phyloP scores from a whole-genome alignment of 495 filamentous ascomycete genomes.

The Hypoxylon cercidicola region DNA sequence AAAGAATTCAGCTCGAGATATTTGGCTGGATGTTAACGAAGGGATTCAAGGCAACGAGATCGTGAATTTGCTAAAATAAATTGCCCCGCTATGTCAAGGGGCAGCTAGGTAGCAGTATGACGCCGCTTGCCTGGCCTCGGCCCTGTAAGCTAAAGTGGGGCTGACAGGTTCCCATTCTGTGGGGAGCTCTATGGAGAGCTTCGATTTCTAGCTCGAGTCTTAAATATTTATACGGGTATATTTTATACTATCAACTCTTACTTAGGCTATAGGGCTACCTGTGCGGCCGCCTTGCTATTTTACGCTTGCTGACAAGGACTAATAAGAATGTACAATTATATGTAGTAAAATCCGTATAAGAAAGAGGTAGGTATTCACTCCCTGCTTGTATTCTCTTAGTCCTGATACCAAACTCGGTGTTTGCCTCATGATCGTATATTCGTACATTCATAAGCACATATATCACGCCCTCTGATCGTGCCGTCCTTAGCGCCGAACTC shows the following conservation, averaged over 20 bases:
- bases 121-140: conserved; percentile 12
- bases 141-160: conserved; percentile 17
- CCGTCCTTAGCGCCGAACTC: conserved; percentile 16
- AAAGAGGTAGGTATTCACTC: no score
- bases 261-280: no score
- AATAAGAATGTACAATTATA: not conserved
- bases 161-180: not conserved
- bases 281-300: not conserved
- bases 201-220: no score
- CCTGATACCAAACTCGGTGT: not conserved
- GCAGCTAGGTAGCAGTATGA: conserved; percentile 35
- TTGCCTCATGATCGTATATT: not conserved
- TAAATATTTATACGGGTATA: no score
- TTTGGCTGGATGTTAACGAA: not conserved
- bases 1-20: no score
- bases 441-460: conserved; percentile 6
- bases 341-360: no score
- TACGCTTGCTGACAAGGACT: not conserved
- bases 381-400: not conserved
- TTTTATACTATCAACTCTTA: no score
- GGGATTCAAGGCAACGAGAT: no score
- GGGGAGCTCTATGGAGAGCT: no score
- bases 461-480: not conserved
- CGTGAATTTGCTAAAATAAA: conserved; percentile 2
- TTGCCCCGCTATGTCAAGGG: conserved; percentile 34